Evolutionary conservation across 352 stramenopile species (phyloP), one percentile per base, ranked within the genome.

Genomic region (Thraustotheca clavata): DNA sequence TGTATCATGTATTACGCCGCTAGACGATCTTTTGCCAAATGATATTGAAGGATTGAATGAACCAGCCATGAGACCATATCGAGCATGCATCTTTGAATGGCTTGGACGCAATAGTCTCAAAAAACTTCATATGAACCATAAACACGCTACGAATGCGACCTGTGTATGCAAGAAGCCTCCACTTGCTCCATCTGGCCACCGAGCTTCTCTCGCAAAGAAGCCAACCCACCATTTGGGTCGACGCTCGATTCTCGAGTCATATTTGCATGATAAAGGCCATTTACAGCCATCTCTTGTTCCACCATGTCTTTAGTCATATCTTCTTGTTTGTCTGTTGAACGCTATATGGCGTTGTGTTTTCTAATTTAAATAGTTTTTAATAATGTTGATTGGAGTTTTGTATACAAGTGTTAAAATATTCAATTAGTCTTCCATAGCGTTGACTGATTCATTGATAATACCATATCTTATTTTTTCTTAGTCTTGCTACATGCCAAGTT

Each of bases 31-130:
- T 11, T 27, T 62, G 26, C 39, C 34, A 1, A 38, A 33, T 6
- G 55, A 62, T 31, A 50, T 62, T 62, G 55, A 62, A 50, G 55
- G 55, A 3, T 22, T 62, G 14, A 48, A 27, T 31, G 55, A 62
- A 5, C 26, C 16, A 8, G 32, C 12, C 0, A 62, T 62, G 55
- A 46, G 43, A n/a, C 55, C 55, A 27, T 62, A 62, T 62, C 55
- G 55, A n/a, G 34, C 55, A 3, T 33, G 31, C 8, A 36, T 62
- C 31, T 62, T 62, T 47, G 55, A 62, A 6, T 62, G 55, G 55
- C 55, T 62, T 27, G 43, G 34, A 29, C n/a, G 26, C 31, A 11
- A 35, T 22, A 24, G 34, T 11, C 27, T n/a, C 11, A 46, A 41
- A 24, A n/a, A n/a, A n/a, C n/a, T n/a, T n/a, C n/a, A n/a, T n/a